Evolutionary conservation across 2,329 filamentous ascomycete species (phyloP).

Genomic region (Geosmithia flava): DNA sequence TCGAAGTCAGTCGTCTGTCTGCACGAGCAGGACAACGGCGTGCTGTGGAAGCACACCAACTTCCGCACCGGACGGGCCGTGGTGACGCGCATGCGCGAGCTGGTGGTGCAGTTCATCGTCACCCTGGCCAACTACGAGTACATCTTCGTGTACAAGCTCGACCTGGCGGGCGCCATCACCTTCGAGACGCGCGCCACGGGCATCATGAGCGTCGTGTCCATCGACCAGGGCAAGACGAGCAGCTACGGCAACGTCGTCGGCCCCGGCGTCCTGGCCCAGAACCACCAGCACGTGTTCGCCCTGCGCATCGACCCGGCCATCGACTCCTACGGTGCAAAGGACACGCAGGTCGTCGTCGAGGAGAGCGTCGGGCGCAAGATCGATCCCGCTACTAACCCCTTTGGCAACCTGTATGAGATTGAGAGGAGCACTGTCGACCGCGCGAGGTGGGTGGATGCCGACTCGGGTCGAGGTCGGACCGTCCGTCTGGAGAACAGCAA

Average conservation of each 20-base stretch:
- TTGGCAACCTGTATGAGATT: slow-evolving; percentile 48
- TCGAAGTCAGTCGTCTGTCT: slow-evolving; percentile 52
- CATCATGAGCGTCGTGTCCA: slow-evolving; percentile 48
- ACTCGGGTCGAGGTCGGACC: slow-evolving; percentile 34
- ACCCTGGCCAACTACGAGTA: slow-evolving; percentile 63
- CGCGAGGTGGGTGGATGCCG: slow-evolving; percentile 37
- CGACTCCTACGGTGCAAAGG: slow-evolving; percentile 29
- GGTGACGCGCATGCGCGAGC: slow-evolving; percentile 45
- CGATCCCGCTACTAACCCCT: slow-evolving; percentile 42
- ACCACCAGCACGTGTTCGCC: slow-evolving; percentile 60
- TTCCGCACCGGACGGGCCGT: slow-evolving; percentile 50
- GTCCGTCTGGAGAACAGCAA: slow-evolving; percentile 16
- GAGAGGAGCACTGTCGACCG: slow-evolving; percentile 30
- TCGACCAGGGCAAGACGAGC: slow-evolving; percentile 38
- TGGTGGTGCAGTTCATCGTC: slow-evolving; percentile 57
- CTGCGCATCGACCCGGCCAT: slow-evolving; percentile 53
- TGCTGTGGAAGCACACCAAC: slow-evolving; percentile 62
- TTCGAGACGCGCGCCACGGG: slow-evolving; percentile 55
- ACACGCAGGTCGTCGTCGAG: slow-evolving; percentile 35
- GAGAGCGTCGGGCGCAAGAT: slow-evolving; percentile 22
- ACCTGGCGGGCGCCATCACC: slow-evolving; percentile 47
- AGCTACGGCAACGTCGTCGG: slow-evolving; percentile 49
- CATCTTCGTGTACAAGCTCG: slow-evolving; percentile 39
- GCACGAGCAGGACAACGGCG: slow-evolving; percentile 60
- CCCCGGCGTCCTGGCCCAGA: slow-evolving; percentile 52